Evolutionary conservation across 2,329 filamentous ascomycete species (phyloP).

Genomic region (Mycosphaerella sp.): DNA sequence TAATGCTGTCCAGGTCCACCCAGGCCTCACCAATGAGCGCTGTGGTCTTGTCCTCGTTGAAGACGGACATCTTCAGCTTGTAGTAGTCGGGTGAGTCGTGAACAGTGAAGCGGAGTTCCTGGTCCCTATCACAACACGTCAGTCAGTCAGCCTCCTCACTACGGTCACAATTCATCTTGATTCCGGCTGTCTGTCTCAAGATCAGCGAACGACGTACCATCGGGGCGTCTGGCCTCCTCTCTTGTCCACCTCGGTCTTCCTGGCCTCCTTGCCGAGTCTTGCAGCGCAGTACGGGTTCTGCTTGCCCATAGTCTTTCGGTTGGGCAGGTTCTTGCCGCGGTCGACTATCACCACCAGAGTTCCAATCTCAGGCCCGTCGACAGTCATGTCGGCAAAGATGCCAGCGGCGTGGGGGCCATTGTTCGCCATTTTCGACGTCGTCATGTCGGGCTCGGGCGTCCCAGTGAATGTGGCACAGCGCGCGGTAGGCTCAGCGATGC

Average conservation of each 20-base stretch:
- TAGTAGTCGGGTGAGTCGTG: constrained; percentile 97
- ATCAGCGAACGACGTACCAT: constrained; percentile 59
- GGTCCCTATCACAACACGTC: constrained; percentile 60
- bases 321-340: constrained; percentile 92
- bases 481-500: background rate
- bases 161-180: constrained; percentile 9
- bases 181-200: background rate
- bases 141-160: too few relatives aligned
- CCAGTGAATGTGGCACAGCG: constrained; percentile 6
- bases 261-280: constrained; percentile 88
- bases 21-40: constrained; percentile 93
- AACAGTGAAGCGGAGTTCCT: constrained; percentile 91
- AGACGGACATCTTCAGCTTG: constrained; percentile 89
- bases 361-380: constrained; percentile 88
- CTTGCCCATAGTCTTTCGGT: constrained; percentile 95
- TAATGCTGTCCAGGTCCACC: constrained; percentile 73
- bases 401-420: constrained; percentile 74
- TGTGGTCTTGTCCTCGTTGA: constrained; percentile 97
- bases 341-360: constrained; percentile 90
- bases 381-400: constrained; percentile 88
- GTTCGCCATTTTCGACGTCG: constrained; percentile 18
- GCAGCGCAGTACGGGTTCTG: constrained; percentile 97
- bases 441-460: constrained; percentile 1
- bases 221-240: constrained; percentile 90
- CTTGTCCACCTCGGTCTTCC: constrained; percentile 92